Evolutionary conservation across 1,284 basidiomycete genomes (phyloP).

Genomic region (Pascua guehoae): DNA sequence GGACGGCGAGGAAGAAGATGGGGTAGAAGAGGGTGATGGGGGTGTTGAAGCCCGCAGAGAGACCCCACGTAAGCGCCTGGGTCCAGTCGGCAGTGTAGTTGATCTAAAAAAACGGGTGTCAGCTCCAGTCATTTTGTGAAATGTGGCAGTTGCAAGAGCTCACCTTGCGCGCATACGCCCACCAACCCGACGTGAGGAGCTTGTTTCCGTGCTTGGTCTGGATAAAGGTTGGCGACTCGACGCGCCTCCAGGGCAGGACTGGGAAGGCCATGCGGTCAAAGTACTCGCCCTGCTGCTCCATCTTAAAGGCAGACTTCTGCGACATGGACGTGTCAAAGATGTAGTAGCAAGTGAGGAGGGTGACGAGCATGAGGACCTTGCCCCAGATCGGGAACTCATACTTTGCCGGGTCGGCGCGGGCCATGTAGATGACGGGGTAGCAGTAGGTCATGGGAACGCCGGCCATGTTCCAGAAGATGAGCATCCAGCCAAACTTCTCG

Average conservation of each 20-base stretch:
- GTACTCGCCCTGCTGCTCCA: slow-evolving; percentile 87
- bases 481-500: slow-evolving; percentile 92
- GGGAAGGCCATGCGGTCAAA: slow-evolving; percentile 89
- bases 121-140: slow-evolving; percentile 35
- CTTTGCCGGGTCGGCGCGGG: slow-evolving; percentile 79
- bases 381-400: slow-evolving; percentile 75
- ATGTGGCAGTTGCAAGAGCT: slow-evolving; percentile 53
- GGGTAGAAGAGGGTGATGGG: slow-evolving; percentile 95
- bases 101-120: slow-evolving; percentile 12
- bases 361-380: slow-evolving; percentile 47
- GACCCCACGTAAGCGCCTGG: slow-evolving; percentile 87
- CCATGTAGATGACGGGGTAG: slow-evolving; percentile 97
- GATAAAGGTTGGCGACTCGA: slow-evolving; percentile 85
- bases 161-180: slow-evolving; percentile 70
- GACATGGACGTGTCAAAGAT: slow-evolving; percentile 92
- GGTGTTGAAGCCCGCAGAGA: slow-evolving; percentile 74
- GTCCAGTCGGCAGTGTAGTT: slow-evolving; percentile 52
- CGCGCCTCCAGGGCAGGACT: slow-evolving; percentile 79
- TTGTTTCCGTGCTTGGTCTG: slow-evolving; percentile 83
- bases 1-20: slow-evolving; percentile 84
- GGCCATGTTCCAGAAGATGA: slow-evolving; percentile 98
- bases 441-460: slow-evolving; percentile 79
- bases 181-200: slow-evolving; percentile 56
- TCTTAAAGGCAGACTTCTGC: slow-evolving; percentile 97
- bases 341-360: slow-evolving; percentile 80